Evolutionary conservation across 805 yeast species (phyloP), one percentile per base, ranked within the genome.

Genomic region (Wickerhamiella spandovensis): DNA sequence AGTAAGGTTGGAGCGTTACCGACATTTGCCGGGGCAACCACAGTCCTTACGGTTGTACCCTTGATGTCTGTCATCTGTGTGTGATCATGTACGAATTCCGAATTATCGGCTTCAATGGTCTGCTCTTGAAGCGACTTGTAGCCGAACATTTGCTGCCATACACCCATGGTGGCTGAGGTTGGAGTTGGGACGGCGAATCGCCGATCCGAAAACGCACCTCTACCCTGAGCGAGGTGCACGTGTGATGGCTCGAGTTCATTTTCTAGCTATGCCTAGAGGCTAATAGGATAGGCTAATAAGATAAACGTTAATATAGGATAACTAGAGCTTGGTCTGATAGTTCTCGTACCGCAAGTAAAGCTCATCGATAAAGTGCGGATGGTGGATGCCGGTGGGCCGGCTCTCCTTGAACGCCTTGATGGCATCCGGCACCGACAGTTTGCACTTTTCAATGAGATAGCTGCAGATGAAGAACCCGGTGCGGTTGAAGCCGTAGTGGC

Each of bases 401-500:
- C 85, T 78, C 0, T 44, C 55, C 45, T 67, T 71, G 61, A 80
- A 83, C 0, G 79, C 79, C 12, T 70, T 74, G 15, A 83, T 70
- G 0, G 90, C 84, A 45, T 79, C 84, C 37, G 68, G 67, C 2
- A 82, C 84, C 3, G 72, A 59, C 76, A 82, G 76, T 0, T 78
- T 78, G 30, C 76, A 62, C 48, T 66, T 67, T 58, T 81, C 86
- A 22, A 84, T 72, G 58, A 83, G 66, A 60, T 79, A 84, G 58
- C 84, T 76, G 60, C 85, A 79, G 18, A 83, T 76, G 47, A 84
- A 69, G 57, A 77, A 83, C 2, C 92, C 90, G 0, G 90, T 83
- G 51, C 90, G 68, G 62, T 83, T 83, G 65, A 82, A 84, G 5
- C 90, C 92, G 60, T 83, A 83, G 62, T 83, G 92, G 61, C 92